A percentile compares a stretch with the other conserved stretches of the same genome.
Conservation (phyloP, 2,329 filamentous ascomycete species). For the Calonectria pseudoturangicola region DNA sequence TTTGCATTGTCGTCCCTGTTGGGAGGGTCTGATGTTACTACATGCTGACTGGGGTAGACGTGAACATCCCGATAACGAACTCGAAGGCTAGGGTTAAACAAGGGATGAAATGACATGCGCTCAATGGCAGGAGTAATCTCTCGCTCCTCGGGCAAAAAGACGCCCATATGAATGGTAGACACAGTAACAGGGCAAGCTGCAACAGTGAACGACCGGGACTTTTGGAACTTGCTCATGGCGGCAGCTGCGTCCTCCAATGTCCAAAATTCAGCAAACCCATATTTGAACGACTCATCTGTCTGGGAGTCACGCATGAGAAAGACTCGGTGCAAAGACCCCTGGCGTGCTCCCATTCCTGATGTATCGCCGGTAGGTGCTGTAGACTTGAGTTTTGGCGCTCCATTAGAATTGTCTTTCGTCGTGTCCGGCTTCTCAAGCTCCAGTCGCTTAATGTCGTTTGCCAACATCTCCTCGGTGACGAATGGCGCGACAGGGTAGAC, state of each 20-base stretch:
- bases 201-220: constrained; percentile 85
- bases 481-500: constrained; percentile 82
- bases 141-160: constrained; percentile 85
- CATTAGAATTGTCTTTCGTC: constrained; percentile 65
- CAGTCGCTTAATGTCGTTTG: constrained; percentile 83
- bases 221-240: constrained; percentile 82
- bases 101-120: constrained; percentile 80
- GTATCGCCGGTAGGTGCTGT: constrained; percentile 74
- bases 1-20: constrained; percentile 57
- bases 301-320: constrained; percentile 84
- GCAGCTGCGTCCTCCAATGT: constrained; percentile 84
- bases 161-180: constrained; percentile 87
- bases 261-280: constrained; percentile 89
- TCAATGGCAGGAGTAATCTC: constrained; percentile 72
- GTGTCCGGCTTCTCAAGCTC: constrained; percentile 76
- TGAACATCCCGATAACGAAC: constrained; percentile 86
- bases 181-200: constrained; percentile 82
- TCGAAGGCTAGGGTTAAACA: constrained; percentile 80
- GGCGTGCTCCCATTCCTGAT: constrained; percentile 80
- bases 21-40: constrained; percentile 73
- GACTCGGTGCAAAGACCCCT: constrained; percentile 84
- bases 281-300: constrained; percentile 84
- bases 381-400: constrained; percentile 73
- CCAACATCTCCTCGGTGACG: constrained; percentile 83
- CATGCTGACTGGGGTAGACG: constrained; percentile 80